Base-by-base conservation (phyloP, 108 stramenopile species). In the Stephanodiscus triporus region DNA sequence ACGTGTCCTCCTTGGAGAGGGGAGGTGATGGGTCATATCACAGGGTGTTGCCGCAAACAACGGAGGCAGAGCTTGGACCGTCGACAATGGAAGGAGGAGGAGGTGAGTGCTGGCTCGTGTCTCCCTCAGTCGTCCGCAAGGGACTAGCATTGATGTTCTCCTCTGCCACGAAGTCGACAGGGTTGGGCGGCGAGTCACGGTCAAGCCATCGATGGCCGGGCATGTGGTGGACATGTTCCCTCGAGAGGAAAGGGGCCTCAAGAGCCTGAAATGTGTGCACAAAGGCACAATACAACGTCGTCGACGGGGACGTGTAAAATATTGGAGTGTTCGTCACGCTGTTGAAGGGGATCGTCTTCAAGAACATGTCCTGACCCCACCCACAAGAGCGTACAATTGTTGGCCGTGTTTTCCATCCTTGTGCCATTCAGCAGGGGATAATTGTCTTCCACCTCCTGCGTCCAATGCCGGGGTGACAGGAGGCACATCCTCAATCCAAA, bases 391-490 rank as follows among this genome's bases (percentile, higher is more conserved):
- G 2, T 34, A 14, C 27, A 34, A 3, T 34, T 17, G 10, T 59
- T 5, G 2, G 27, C 58, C 36, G 2, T 2, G 30, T 36, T 36
- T 34, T 13, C 30, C 8, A 59, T 34, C 27, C 32, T 6, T n/a
- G n/a, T 2, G 10, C 65, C 66, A 17, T 55, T 16, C 29, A 38
- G 32, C 7, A 43, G 13, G 29, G 73, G 73, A 20, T 16, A 51
- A 27, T 74, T 42, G 49, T 75, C 66, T 26, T 49, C 13, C 3
- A 54, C 73, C 37, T 58, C 37, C 45, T 75, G 65, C 2, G 65
- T 65, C 54, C 66, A 65, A 42, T 55, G 38, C 32, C 65, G 72
- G 4, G 72, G 72, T 2, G 23, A 55, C 14, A 73, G 9, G 3
- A 75, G 51, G 22, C 27, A n/a, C 3, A 20, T 10, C 10, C 17